Percentiles rank a stretch among this genome's conserved stretches.
Conservation (phyloP, 2,329 filamentous ascomycete genomes). For the Colletotrichum euphorbiae region DNA sequence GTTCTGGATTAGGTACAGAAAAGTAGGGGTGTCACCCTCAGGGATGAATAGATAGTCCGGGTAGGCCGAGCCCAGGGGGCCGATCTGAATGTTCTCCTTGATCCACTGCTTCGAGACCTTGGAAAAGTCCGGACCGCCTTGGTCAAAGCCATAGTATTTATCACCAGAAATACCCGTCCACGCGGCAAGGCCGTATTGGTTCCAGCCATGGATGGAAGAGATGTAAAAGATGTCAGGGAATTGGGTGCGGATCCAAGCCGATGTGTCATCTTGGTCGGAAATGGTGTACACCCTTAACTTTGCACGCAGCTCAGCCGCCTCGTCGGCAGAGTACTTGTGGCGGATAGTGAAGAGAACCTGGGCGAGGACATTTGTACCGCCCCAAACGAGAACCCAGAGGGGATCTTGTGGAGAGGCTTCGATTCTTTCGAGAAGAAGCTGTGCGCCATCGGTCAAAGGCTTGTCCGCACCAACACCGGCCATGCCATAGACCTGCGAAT, state of each 20-base stretch:
- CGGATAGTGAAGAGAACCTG: constrained; percentile 59
- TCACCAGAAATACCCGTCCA: constrained; percentile 64
- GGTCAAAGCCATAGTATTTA: constrained; percentile 53
- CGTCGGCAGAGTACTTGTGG: constrained; percentile 42
- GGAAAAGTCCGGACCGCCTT: constrained; percentile 58
- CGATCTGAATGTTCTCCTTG: constrained; percentile 64
- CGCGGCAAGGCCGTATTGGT: constrained; percentile 63
- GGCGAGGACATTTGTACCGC: constrained; percentile 64
- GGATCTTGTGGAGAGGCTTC: constrained; percentile 49
- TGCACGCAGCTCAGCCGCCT: constrained; percentile 51
- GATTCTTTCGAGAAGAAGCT: constrained; percentile 54
- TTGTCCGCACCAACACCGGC: constrained; percentile 47
- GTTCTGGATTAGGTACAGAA: constrained; percentile 62
- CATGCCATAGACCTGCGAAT: constrained; percentile 48
- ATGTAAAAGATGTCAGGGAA: constrained; percentile 69
- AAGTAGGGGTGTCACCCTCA: constrained; percentile 66
- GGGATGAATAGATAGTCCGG: constrained; percentile 62
- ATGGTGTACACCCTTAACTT: constrained; percentile 66
- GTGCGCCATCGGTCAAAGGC: constrained; percentile 52
- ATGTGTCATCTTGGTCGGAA: constrained; percentile 69
- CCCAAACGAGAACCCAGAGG: constrained; percentile 66
- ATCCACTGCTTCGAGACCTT: constrained; percentile 64
- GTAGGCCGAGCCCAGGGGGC: constrained; percentile 56
- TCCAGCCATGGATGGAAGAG: constrained; percentile 65
- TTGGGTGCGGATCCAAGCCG: constrained; percentile 64